A percentile compares a stretch with the other conserved stretches of the same genome.
These are phyloP conservation scores for Omphalea diandra DNA, from an alignment of 441 rosid genomes.

Conservation along the genomic window DNA sequence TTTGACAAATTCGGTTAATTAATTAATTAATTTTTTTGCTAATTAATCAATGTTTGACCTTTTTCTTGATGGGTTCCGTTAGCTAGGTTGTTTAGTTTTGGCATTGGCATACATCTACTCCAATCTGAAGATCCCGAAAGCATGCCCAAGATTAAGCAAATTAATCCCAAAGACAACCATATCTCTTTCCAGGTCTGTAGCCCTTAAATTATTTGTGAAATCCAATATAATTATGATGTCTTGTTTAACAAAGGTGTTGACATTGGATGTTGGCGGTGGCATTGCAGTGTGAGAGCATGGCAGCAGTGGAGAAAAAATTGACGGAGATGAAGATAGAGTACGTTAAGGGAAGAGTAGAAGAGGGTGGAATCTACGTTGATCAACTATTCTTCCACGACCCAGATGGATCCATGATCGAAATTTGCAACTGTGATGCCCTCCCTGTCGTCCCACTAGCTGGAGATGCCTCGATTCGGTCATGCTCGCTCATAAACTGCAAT, in stretches of 20 bases:
- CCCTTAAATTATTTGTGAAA: no score
- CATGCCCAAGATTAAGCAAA: constrained; percentile 54
- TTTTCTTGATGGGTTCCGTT: no score
- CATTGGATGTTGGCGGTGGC: not conserved
- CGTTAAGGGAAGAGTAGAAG: constrained; percentile 64
- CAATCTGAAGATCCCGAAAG: constrained; percentile 71
- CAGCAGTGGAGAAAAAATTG: constrained; percentile 67
- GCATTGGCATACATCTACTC: constrained; percentile 74
- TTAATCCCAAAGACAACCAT: constrained; percentile 88
- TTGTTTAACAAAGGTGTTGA: not conserved
- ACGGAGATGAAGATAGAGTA: constrained; percentile 57
- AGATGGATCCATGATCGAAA: constrained; percentile 88
- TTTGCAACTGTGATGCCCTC: constrained; percentile 78
- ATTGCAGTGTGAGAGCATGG: constrained; percentile 76
- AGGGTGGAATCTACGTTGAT: constrained; percentile 74
- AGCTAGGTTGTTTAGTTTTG: constrained; percentile 80
- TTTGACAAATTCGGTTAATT: no score
- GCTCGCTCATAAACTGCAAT: constrained; percentile 49
- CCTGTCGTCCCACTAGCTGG: constrained; percentile 68
- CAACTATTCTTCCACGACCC: constrained; percentile 89
- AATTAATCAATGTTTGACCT: no score
- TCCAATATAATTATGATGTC: no score
- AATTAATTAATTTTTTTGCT: no score
- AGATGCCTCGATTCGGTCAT: constrained; percentile 37
- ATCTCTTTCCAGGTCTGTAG: constrained; percentile 73